Evolutionary conservation across 2,329 filamentous ascomycete species (phyloP).

Genomic region (Phyllosticta citribraziliensis): DNA sequence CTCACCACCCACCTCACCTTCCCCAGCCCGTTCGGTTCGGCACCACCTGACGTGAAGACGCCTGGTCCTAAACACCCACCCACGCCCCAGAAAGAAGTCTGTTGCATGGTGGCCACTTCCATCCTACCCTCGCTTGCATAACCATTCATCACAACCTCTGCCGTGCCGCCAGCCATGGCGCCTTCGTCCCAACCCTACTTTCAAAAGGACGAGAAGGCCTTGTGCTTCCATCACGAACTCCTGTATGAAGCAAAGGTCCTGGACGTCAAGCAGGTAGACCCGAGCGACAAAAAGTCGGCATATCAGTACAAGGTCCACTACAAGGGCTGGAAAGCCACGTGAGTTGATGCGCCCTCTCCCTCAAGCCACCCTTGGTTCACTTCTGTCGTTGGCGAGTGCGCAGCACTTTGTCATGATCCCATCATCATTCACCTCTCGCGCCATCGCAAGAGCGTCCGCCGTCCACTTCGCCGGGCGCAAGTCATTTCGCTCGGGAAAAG

Average conservation of each 20-base stretch:
- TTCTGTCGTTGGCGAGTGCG: neutral
- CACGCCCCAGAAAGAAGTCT: neutral
- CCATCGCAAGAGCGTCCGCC: neutral
- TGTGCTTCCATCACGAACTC: slow-evolving; percentile 95
- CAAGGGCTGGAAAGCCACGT: slow-evolving; percentile 98
- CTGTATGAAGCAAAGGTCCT: slow-evolving; percentile 96
- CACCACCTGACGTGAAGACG: slow-evolving; percentile 9
- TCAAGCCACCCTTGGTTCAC: neutral
- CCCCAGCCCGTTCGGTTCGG: neutral
- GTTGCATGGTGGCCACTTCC: neutral
- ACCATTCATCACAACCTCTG: slow-evolving; percentile 1
- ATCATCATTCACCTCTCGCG: neutral
- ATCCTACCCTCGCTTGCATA: neutral
- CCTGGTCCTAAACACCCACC: neutral
- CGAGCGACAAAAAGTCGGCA: slow-evolving; percentile 58
- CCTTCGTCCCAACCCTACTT: slow-evolving; percentile 46
- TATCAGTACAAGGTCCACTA: slow-evolving; percentile 93
- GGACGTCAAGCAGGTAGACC: slow-evolving; percentile 57
- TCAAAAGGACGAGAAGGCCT: slow-evolving; percentile 74
- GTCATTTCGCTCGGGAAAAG: neutral
- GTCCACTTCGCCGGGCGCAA: neutral
- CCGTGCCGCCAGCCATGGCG: slow-evolving; percentile 44
- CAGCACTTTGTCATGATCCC: neutral
- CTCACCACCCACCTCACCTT: slow-evolving; percentile 2
- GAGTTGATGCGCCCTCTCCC: slow-evolving; percentile 31